phyloP scores from a whole-genome alignment of 495 filamentous ascomycete genomes.

The Xylaria sp. region DNA sequence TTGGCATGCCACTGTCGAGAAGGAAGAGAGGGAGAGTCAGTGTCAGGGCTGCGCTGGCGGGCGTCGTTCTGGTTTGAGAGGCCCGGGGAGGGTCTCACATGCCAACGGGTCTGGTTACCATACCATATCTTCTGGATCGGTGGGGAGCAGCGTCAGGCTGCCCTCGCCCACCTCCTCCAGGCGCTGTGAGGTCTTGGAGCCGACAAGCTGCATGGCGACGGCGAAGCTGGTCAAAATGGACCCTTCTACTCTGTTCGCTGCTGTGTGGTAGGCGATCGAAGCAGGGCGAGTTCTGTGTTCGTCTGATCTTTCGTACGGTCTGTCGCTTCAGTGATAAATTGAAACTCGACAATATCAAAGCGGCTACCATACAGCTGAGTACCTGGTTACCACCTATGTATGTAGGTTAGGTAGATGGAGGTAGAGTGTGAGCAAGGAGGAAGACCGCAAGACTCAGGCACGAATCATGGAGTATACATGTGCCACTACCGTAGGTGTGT shows the following conservation, averaged over 20 bases:
- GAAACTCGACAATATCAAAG: background rate
- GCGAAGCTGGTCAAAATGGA: background rate
- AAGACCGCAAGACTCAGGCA: background rate
- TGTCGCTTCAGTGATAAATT: background rate
- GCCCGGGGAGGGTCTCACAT: constrained; percentile 17
- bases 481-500: background rate
- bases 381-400: no score
- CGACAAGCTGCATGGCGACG: constrained; percentile 41
- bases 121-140: constrained; percentile 97
- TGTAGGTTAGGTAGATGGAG: no score
- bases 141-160: constrained; percentile 79
- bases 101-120: constrained; percentile 62
- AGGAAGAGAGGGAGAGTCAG: background rate
- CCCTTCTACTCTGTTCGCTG: background rate
- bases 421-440: background rate
- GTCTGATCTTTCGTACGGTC: background rate
- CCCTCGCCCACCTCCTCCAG: constrained; percentile 81
- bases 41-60: background rate
- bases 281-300: background rate
- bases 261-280: background rate
- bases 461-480: no score
- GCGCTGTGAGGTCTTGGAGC: constrained; percentile 48
- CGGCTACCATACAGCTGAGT: no score
- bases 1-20: constrained; percentile 89
- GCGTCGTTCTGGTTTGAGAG: background rate